Conservation (phyloP, 202 grass and related monocot species). For the Miscanthus sacchariflorus region DNA sequence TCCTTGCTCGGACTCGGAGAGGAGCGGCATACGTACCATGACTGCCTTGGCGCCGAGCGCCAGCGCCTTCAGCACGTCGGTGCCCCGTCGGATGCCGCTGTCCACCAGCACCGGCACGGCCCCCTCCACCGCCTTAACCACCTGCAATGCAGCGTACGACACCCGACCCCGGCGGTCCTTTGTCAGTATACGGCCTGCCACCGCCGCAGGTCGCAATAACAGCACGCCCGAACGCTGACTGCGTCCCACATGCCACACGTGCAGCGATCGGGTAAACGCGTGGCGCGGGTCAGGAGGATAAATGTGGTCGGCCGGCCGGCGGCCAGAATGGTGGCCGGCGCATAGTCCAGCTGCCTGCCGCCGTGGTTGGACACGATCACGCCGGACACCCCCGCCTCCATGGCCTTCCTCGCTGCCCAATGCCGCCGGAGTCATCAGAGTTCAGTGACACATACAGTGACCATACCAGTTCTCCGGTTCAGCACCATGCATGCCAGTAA, state of each 20-base stretch:
- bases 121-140: slow-evolving; percentile 75
- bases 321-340: slow-evolving; percentile 67
- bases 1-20: too few relatives aligned
- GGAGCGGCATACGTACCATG: too few relatives aligned
- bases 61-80: slow-evolving; percentile 57
- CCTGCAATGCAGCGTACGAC: slow-evolving; percentile 40
- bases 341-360: slow-evolving; percentile 73
- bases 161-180: neutral
- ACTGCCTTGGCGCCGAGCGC: too few relatives aligned
- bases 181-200: neutral
- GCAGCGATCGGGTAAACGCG: too few relatives aligned
- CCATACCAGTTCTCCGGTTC: neutral
- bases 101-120: slow-evolving; percentile 81
- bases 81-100: slow-evolving; percentile 83
- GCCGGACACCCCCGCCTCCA: slow-evolving; percentile 61
- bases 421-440: neutral
- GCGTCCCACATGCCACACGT: too few relatives aligned
- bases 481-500: neutral
- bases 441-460: neutral
- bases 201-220: neutral
- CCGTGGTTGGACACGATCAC: slow-evolving; percentile 93
- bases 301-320: neutral
- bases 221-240: neutral
- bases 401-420: slow-evolving; percentile 61
- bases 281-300: neutral